Evolutionary conservation across 2,329 filamentous ascomycete species (phyloP), one percentile per base, ranked within the genome.

Genomic region (Verticillium zaregamsianum): DNA sequence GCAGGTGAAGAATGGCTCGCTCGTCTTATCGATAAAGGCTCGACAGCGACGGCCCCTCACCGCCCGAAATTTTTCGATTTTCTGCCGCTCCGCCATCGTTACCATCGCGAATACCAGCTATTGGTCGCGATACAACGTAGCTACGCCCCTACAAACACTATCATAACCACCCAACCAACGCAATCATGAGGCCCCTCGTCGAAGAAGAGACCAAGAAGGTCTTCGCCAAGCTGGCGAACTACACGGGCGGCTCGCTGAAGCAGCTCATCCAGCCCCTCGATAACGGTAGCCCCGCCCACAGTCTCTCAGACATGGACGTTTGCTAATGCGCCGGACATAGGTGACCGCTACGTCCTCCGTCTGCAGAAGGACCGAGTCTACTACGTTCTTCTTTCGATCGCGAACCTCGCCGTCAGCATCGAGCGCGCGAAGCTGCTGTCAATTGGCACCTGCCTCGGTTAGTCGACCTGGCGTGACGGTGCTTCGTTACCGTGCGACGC

Each of bases 181-280:
- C 59, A 68, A 85, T 70, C 56, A 96, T 96, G 92, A 86, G 92
- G 61, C 86, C 90, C 59, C 86, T 97, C 67, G 95, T 92, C 61
- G 92, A 92, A 75, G 77, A 81, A 72, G 90, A 93, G 78, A 91
- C 89, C 62, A 87, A 91, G 74, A 91, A 90, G 1, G 87, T 97
- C 70, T 96, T 97, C 77, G 86, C 89, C 69, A 97, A 98, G 81
- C 87, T 99, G 49, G 95, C 95, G 62, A 91, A 93, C 76, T 99
- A 98, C 81, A 95, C 91, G 28, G 93, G 93, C 68, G 86, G 86
- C 70, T 93, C 91, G 20, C 85, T 97, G 68, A 94, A 93, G 76
- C 88, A 92, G 76, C 86, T 97, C 68, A 92, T 94, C 69, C 86
- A 89, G 57, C 89, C 90, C 5, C 54, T 55, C 25, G 25, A 31